Evolutionary conservation across 345 rosid genomes (phyloP).

Genomic region (Anacardium occidentale): DNA sequence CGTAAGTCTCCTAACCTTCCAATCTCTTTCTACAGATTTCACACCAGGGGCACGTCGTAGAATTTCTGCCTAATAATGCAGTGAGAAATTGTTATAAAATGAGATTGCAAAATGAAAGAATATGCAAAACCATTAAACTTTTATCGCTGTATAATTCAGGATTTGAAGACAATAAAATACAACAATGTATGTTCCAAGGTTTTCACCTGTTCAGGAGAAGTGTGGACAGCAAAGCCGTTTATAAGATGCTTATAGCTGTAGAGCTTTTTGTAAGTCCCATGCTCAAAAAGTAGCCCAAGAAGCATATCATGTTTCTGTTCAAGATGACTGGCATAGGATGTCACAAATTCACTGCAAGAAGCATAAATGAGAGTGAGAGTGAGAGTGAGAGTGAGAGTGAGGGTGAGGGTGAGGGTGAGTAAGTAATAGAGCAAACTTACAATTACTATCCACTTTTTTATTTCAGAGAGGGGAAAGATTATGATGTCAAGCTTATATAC

Average conservation of each 20-base stretch:
- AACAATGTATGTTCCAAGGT: constrained; percentile 4
- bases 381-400: background rate
- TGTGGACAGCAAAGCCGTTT: constrained; percentile 89
- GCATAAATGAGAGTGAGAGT: background rate
- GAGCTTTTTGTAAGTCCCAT: constrained; percentile 75
- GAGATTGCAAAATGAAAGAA: constrained; percentile 18
- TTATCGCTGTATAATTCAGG: background rate
- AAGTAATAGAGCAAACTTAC: background rate
- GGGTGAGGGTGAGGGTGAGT: background rate
- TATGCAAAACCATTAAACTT: background rate
- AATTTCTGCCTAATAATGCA: constrained; percentile 84
- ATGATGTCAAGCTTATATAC: constrained; percentile 5
- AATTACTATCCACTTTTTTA: constrained; percentile 10
- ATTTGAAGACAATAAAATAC: constrained; percentile 3
- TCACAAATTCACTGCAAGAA: constrained; percentile 68
- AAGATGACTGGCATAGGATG: constrained; percentile 80
- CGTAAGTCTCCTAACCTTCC: constrained; percentile 95
- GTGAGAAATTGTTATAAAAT: constrained; percentile 45
- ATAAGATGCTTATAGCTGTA: constrained; percentile 96
- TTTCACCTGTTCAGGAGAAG: constrained; percentile 89
- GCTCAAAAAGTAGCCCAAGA: constrained; percentile 74
- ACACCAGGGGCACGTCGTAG: constrained; percentile 75
- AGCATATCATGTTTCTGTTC: constrained; percentile 92
- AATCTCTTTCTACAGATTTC: constrained; percentile 85
- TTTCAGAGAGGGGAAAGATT: constrained; percentile 1